Percentiles rank a stretch among this genome's conserved stretches.
These are phyloP conservation scores for Solanum pennellii DNA, from an alignment of 257 asterid species.

Conservation along the genomic window DNA sequence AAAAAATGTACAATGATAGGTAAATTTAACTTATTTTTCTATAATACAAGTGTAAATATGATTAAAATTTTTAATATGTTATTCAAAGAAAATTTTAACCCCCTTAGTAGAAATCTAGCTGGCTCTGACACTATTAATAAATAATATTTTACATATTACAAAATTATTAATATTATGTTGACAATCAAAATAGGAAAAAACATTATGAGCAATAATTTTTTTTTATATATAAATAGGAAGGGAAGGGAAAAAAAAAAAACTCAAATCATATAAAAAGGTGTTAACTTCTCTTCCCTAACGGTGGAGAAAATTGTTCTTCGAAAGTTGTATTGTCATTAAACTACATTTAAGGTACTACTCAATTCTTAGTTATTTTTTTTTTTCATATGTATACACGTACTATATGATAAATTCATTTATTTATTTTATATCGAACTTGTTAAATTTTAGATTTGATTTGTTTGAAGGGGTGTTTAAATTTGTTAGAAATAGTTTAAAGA, in stretches of 20 bases:
- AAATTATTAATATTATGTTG: not conserved
- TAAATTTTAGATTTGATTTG: not conserved
- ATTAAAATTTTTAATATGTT: no score
- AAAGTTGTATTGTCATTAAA: not conserved
- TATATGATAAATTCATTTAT: not conserved
- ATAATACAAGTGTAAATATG: not conserved
- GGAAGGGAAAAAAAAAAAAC: not conserved
- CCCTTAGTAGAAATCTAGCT: not conserved
- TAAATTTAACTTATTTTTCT: not conserved
- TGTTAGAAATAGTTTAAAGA: not conserved
- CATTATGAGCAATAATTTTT: not conserved
- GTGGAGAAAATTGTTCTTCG: not conserved
- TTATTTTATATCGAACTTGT: not conserved
- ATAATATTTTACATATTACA: not conserved
- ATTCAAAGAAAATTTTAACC: not conserved
- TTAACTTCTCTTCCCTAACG: not conserved
- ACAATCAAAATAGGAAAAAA: no score
- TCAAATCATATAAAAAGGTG: not conserved
- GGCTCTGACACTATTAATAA: not conserved
- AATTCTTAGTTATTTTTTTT: not conserved
- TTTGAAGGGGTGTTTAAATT: not conserved
- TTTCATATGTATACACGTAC: not conserved
- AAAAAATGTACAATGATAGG: not conserved
- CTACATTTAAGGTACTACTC: not conserved
- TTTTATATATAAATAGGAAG: not conserved